Conservation (phyloP, 164 flowering plant species). For the Berberis vulgaris region DNA sequence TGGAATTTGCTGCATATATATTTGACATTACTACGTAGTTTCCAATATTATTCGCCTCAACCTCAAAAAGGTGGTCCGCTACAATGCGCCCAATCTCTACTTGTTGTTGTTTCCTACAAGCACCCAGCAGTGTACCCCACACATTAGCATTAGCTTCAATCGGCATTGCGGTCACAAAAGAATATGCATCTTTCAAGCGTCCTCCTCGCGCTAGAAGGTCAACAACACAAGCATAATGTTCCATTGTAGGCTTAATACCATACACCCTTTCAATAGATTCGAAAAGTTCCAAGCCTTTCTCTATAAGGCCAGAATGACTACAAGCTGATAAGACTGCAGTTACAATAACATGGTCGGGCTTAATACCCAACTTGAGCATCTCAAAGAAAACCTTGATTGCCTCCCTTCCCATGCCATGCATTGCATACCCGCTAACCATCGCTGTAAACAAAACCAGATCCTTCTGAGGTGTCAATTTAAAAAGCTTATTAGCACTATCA, state of each 20-base stretch:
- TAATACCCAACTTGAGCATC: conserved; percentile 46
- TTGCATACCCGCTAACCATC: conserved; percentile 73
- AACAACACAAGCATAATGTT: conserved; percentile 71
- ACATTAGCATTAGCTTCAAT: conserved; percentile 53
- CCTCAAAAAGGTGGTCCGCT: conserved; percentile 45
- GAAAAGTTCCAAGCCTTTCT: conserved; percentile 61
- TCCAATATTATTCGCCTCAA: conserved; percentile 50
- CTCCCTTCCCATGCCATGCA: conserved; percentile 75
- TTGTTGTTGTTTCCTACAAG: conserved; percentile 57
- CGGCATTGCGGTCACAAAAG: conserved; percentile 53
- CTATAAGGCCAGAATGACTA: conserved; percentile 64
- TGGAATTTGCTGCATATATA: conserved; percentile 62
- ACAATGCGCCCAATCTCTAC: conserved; percentile 52
- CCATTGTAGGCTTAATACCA: conserved; percentile 67
- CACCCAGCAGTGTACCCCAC: conserved; percentile 74
- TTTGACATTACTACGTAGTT: conserved; percentile 69
- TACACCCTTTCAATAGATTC: conserved; percentile 40
- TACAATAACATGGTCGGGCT: conserved; percentile 63
- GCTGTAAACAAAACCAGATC: conserved; percentile 77
- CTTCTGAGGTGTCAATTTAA: conserved; percentile 31
- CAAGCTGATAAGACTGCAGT: conserved; percentile 72
- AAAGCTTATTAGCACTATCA: conserved; percentile 43
- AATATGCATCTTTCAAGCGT: conserved; percentile 49
- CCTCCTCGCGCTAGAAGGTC: conserved; percentile 79
- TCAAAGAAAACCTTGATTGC: conserved; percentile 43